Evolutionary conservation across 2,329 filamentous ascomycete genomes (phyloP).

Genomic region (Fusarium proliferatum): DNA sequence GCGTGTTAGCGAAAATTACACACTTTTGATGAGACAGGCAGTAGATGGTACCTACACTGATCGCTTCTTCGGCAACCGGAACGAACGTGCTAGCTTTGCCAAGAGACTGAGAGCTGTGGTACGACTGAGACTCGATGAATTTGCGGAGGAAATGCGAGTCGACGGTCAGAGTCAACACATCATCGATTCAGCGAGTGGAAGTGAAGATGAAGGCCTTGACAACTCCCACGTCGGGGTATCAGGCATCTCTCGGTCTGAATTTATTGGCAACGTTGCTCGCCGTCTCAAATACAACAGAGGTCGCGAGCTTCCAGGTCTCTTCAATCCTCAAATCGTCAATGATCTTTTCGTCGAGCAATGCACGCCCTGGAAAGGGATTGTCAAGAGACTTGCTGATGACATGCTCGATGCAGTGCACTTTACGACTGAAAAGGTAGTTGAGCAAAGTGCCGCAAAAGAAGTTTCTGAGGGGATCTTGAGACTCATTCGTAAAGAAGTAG

Average conservation of each 20-base stretch:
- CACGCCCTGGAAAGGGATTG: conserved; percentile 62
- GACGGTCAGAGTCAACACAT: background rate
- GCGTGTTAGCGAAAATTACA: background rate
- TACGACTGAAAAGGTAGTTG: background rate
- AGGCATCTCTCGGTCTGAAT: conserved; percentile 24
- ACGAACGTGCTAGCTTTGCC: accelerated
- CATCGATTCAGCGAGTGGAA: background rate
- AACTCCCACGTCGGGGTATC: background rate
- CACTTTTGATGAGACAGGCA: conserved; percentile 57
- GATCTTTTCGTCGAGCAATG: conserved; percentile 72
- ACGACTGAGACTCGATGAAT: background rate
- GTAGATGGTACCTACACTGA: conserved; percentile 64
- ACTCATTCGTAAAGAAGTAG: background rate
- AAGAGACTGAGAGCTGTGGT: background rate
- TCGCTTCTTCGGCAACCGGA: conserved; percentile 42
- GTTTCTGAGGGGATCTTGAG: background rate
- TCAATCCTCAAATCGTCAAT: conserved; percentile 67
- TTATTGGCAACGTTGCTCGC: conserved; percentile 34
- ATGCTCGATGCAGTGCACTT: conserved; percentile 26
- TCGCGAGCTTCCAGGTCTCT: conserved; percentile 69
- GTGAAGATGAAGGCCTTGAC: background rate
- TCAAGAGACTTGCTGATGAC: conserved; percentile 36
- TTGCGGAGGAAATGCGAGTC: background rate
- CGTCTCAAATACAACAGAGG: conserved; percentile 43
- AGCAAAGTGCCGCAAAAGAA: background rate